Evolutionary conservation across 2,329 filamentous ascomycete genomes (phyloP).

Genomic region (Pyrenophora teres): DNA sequence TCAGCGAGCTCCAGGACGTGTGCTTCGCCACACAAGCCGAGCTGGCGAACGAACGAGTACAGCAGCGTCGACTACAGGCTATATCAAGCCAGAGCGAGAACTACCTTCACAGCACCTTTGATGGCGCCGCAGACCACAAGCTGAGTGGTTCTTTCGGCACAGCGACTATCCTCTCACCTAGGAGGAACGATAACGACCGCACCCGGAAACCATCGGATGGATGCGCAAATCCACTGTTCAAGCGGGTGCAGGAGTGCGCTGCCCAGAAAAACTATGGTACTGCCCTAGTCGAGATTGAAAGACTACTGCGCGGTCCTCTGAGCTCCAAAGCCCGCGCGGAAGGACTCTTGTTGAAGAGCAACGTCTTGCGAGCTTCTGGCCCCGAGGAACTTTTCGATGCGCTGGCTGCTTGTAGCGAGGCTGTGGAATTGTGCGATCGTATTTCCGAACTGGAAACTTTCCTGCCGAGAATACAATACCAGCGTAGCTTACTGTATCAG

Average conservation of each 20-base stretch:
- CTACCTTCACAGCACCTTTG: not conserved
- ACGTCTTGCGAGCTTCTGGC: slow-evolving; percentile 26
- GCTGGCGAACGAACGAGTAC: slow-evolving; percentile 36
- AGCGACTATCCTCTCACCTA: slow-evolving; percentile 16
- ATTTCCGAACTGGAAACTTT: slow-evolving; percentile 25
- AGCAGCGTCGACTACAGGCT: slow-evolving; percentile 18
- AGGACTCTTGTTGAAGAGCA: slow-evolving; percentile 39
- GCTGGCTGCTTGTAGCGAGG: slow-evolving; percentile 40
- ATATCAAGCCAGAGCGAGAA: slow-evolving; percentile 1
- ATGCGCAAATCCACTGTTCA: slow-evolving; percentile 22
- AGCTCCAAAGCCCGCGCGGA: slow-evolving; percentile 32
- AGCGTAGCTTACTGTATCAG: slow-evolving; percentile 32
- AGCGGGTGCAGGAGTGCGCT: slow-evolving; percentile 23
- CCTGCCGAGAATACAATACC: slow-evolving; percentile 33
- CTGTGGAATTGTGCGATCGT: slow-evolving; percentile 34
- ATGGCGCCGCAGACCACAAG: slow-evolving; percentile 6
- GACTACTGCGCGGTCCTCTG: slow-evolving; percentile 33
- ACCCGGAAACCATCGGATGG: slow-evolving; percentile 1
- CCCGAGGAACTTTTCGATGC: slow-evolving; percentile 35
- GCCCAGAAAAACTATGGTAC: slow-evolving; percentile 28
- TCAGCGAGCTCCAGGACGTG: slow-evolving; percentile 33
- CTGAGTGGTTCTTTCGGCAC: slow-evolving; percentile 14
- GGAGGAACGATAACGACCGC: not conserved
- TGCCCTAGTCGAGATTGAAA: slow-evolving; percentile 32
- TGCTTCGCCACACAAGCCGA: slow-evolving; percentile 41